Base-by-base conservation (phyloP, 371 early-diverging fungal genomes). In the Nematocida homosporus region DNA sequence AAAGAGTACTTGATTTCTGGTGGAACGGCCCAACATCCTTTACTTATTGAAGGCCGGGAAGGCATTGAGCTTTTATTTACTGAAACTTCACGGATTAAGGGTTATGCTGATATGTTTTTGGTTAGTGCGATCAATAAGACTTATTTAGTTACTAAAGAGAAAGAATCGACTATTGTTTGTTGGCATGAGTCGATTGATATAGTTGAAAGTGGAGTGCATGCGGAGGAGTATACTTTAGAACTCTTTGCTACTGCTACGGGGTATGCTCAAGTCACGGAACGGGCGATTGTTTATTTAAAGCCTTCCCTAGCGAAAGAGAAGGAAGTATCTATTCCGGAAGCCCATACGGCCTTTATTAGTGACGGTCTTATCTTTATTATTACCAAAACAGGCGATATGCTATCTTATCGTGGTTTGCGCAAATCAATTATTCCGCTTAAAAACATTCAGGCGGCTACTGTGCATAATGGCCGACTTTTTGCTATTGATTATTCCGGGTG, bases 211-310 rank as follows among this genome's bases (percentile, higher is more conserved):
- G 60, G 63, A 35, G 40, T 72, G 30, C 48, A 44, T 32, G 27
- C 41, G 6, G 51, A 30, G 13, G 55, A 37, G 13, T 5, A 20
- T 38, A 72, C 75, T 3, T 23, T 60, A 1, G 38, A 53, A 8
- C 63, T 72, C 38, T 5, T 25, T 1, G 4, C 60, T 0, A 41
- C 32, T 10, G 6, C 27, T 1, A 23, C 25, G 2, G 75, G 75
- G 40, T 72, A 72, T 55, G 1, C 63, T 23, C 75, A 72, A 64
- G 51, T 72, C 20, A 72, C 63, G 34, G 37, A 27, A 42, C 5
- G 13, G 1, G 18, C 41, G 13, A 59, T 72, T n/a, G n/a, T 60
- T 6, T 63, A 30, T 27, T 53, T 72, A 10, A 30, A 50, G 0
- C 40, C 20, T 29, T 25, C 23, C 8, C 53, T 72, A 13, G 63